phyloP scores from a whole-genome alignment of 768 basidiomycete species.

The Pulveroboletus ravenelii region DNA sequence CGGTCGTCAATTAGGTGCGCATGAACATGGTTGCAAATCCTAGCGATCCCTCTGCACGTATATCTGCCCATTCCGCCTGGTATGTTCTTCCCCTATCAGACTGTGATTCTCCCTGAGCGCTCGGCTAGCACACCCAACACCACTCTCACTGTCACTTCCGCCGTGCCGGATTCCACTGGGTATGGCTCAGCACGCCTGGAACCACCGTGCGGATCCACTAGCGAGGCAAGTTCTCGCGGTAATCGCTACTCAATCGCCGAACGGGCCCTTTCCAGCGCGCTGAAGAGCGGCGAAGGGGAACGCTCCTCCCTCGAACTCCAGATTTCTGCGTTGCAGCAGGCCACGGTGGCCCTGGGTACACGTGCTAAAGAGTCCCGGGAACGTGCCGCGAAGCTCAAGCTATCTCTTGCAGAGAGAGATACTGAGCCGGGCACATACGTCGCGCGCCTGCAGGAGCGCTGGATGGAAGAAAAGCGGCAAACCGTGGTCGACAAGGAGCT shows the following conservation, averaged over 20 bases:
- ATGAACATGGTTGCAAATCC: constrained; percentile 14
- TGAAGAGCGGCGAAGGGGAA: constrained; percentile 33
- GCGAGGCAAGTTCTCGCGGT: constrained; percentile 27
- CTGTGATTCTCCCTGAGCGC: constrained; percentile 14
- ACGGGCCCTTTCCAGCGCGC: constrained; percentile 35
- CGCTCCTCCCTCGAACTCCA: constrained; percentile 41
- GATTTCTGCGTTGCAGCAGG: constrained; percentile 42
- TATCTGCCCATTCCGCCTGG: constrained; percentile 7
- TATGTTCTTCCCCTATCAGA: constrained; percentile 17
- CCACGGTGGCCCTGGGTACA: constrained; percentile 38
- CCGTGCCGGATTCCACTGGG: constrained; percentile 14
- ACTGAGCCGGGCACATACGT: constrained; percentile 35
- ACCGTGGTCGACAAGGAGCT: constrained; percentile 34
- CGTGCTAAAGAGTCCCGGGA: constrained; percentile 45
- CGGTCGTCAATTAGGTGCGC: constrained; percentile 14
- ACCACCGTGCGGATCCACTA: constrained; percentile 26
- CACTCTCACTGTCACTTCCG: constrained; percentile 7
- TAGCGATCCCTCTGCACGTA: constrained; percentile 3
- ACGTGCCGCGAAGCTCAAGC: constrained; percentile 37
- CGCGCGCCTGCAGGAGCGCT: constrained; percentile 42
- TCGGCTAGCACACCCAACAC: constrained; percentile 21
- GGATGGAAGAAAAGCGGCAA: constrained; percentile 48
- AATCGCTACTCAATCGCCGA: constrained; percentile 45
- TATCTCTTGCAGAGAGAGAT: constrained; percentile 35
- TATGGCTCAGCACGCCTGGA: constrained; percentile 4